Percentiles rank a stretch among this genome's conserved stretches.
Conservation (phyloP, 805 yeast genomes). For the Candida xiaguanensis region DNA sequence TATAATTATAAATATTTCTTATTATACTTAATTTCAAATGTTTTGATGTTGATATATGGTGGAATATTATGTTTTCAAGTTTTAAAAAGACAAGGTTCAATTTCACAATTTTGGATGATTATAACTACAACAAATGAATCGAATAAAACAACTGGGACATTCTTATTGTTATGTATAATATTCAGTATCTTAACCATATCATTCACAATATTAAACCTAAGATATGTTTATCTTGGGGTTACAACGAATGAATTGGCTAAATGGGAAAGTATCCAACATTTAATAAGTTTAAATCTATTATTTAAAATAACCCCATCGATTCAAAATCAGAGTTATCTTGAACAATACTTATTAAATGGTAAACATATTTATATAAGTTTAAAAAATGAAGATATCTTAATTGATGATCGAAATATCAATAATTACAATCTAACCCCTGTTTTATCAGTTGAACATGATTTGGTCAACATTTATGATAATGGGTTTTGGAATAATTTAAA, state of each 20-base stretch:
- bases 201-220: constrained; percentile 45
- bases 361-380: constrained; percentile 26
- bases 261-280: constrained; percentile 62
- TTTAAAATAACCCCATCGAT: constrained; percentile 16
- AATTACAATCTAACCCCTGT: constrained; percentile 16
- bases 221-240: constrained; percentile 58
- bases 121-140: constrained; percentile 23
- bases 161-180: constrained; percentile 36
- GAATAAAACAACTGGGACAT: constrained; percentile 40
- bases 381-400: constrained; percentile 20
- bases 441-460: constrained; percentile 22
- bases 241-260: constrained; percentile 73
- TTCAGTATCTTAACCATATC: constrained; percentile 33
- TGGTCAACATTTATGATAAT: constrained; percentile 45
- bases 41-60: constrained; percentile 39
- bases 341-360: constrained; percentile 16
- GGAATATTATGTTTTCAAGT: constrained; percentile 29
- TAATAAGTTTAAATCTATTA: constrained; percentile 27
- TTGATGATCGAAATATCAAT: constrained; percentile 9
- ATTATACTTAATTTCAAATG: constrained; percentile 49
- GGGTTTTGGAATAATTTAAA: constrained; percentile 44
- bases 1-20: constrained; percentile 62
- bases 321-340: constrained; percentile 18
- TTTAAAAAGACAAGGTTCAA: constrained; percentile 9
- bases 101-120: constrained; percentile 15